Evolutionary conservation across 2,329 filamentous ascomycete species (phyloP), one percentile per base, ranked within the genome.

Genomic region (Penicillium sclerotiorum): DNA sequence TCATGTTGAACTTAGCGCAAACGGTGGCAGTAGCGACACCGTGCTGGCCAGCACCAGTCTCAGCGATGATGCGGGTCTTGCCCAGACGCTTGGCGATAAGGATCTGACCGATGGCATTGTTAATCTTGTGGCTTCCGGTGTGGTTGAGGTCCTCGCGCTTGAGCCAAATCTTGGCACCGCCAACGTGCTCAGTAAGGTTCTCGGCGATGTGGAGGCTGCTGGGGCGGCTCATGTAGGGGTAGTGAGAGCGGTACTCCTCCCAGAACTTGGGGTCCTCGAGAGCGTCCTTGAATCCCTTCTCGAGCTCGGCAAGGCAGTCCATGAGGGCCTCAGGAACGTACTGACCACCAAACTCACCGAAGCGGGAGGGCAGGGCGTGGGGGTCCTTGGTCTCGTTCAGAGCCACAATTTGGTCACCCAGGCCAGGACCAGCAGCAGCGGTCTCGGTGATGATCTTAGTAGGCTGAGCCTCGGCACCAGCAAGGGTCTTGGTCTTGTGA

Each of bases 41-140:
- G 73, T 99, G 94, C 76, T 99, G 94, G 15, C 94, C 94, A 46
- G 94, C 94, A 60, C 94, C 94, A 13, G 94, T 99, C 77, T 99
- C 94, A 41, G 94, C 94, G 62, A 99, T 99, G 63, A 99, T 97
- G 70, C 91, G 88, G 5, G 87, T 96, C 82, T 99, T 99, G 43
- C 94, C 94, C 41, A 99, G 76, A 55, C 90, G 81, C 62, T 82
- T 82, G 1, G 94, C 94, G 32, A 99, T 77, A 12, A 99, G 82
- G 41, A 96, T 85, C 73, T 99, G 94, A 2, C 94, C 94, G 8
- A 99, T 79, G 0, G 94, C 94, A 65, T 99, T 99, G 80, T 99
- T 99, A 80, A 99, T 97, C 82, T 99, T 99, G 81, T 99, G 94
- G 56, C 89, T 95, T 59, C 94, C 94, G 8, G 94, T 97, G 71